These are phyloP conservation scores for Trifolium subterraneum DNA, from an alignment of 306 rosid genomes.

Conservation along the genomic window DNA sequence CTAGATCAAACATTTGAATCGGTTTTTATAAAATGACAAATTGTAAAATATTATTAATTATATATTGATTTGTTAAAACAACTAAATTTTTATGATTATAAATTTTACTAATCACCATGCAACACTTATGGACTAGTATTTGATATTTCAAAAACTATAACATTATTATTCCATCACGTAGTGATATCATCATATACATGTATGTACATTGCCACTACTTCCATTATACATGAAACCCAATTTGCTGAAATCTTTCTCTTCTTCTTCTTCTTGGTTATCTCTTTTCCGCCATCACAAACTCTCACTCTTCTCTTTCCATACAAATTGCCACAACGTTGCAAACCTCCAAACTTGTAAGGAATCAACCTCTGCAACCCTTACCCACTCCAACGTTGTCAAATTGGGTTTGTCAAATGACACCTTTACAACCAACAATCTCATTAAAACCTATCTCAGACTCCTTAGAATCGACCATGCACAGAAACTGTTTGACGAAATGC, in stretches of 20 bases:
- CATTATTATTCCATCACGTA: too few species aligned
- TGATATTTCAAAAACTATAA: too few species aligned
- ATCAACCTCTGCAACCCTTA: slow-evolving; percentile 48
- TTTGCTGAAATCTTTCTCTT: slow-evolving; percentile 24
- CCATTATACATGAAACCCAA: slow-evolving; percentile 38
- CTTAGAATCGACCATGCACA: slow-evolving; percentile 54
- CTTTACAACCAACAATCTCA: slow-evolving; percentile 60
- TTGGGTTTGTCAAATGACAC: slow-evolving; percentile 58
- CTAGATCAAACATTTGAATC: too few species aligned
- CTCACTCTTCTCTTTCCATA: slow-evolving; percentile 47
- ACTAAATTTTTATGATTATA: too few species aligned
- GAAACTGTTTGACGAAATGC: slow-evolving; percentile 69
- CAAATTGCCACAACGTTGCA: slow-evolving; percentile 47
- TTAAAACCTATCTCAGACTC: slow-evolving; percentile 61
- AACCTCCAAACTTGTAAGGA: slow-evolving; percentile 54
- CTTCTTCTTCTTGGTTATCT: slow-evolving; percentile 37
- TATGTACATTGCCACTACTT: too few species aligned
- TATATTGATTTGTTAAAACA: too few species aligned
- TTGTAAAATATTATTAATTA: too few species aligned
- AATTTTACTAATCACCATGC: too few species aligned
- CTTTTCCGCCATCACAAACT: slow-evolving; percentile 49
- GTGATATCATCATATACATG: too few species aligned
- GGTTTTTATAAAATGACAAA: too few species aligned
- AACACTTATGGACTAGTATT: too few species aligned
- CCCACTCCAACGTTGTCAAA: slow-evolving; percentile 58